These are phyloP conservation scores for Pelagomonas calceolata DNA, from an alignment of 108 stramenopile genomes.

Conservation along the genomic window DNA sequence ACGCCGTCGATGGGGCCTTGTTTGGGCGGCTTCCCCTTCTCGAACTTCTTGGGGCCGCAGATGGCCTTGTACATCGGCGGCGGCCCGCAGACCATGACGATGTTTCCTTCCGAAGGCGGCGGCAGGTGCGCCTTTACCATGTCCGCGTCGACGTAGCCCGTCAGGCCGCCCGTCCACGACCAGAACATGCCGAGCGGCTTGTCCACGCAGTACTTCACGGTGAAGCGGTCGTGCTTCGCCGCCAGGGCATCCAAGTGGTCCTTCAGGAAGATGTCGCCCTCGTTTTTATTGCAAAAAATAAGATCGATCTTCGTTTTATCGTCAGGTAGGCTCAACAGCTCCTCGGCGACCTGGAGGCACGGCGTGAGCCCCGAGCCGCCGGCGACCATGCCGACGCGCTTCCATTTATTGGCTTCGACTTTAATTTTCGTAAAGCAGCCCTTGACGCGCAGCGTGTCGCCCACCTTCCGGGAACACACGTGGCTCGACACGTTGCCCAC, in stretches of 20 bases:
- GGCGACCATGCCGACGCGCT: conserved; percentile 83
- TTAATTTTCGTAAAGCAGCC: conserved; percentile 28
- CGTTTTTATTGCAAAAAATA: conserved; percentile 80
- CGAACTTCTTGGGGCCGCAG: too few relatives aligned
- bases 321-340: conserved; percentile 64
- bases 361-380: conserved; percentile 96
- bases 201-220: conserved; percentile 60
- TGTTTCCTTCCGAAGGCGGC: too few relatives aligned
- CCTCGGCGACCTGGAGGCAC: conserved; percentile 76
- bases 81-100: too few relatives aligned
- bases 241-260: conserved; percentile 83
- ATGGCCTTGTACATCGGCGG: too few relatives aligned
- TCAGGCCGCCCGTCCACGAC: too few relatives aligned
- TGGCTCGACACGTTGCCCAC: too few relatives aligned
- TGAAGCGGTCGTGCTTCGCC: conserved; percentile 64
- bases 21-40: too few relatives aligned
- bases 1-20: too few relatives aligned
- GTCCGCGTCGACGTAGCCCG: too few relatives aligned
- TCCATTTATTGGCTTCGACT: conserved; percentile 47
- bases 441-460: too few relatives aligned
- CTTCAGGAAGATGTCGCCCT: conserved; percentile 77
- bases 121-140: too few relatives aligned
- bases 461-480: too few relatives aligned
- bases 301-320: conserved; percentile 74
- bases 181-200: not conserved